Evolutionary conservation across 176 grass and related monocot species (phyloP).

Genomic region (Musa itinerans): DNA sequence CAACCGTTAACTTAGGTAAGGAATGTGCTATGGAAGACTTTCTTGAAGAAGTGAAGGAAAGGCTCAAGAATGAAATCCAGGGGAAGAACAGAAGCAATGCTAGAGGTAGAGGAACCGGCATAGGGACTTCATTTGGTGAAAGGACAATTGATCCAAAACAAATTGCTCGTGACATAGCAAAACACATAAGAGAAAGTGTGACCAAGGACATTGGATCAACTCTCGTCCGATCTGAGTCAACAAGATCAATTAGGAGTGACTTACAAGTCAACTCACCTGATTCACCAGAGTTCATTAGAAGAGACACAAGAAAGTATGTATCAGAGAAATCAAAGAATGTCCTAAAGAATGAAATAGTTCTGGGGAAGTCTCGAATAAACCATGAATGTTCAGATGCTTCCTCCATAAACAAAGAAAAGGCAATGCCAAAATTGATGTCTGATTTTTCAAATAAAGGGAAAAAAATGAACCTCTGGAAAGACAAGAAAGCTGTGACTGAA

Average conservation of each 20-base stretch:
- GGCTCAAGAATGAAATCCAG: slow-evolving; percentile 34
- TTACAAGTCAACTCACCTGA: slow-evolving; percentile 11
- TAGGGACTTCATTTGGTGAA: slow-evolving; percentile 13
- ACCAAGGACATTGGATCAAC: slow-evolving; percentile 32
- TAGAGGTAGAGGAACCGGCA: neutral
- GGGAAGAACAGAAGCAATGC: slow-evolving; percentile 15
- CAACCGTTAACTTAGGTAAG: slow-evolving; percentile 27
- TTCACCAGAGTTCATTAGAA: slow-evolving; percentile 31
- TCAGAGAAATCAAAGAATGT: slow-evolving; percentile 29
- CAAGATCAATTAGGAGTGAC: slow-evolving; percentile 23
- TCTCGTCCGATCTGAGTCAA: slow-evolving; percentile 41
- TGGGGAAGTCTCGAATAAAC: slow-evolving; percentile 8
- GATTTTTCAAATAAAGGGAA: slow-evolving; percentile 26
- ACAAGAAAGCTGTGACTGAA: slow-evolving; percentile 14
- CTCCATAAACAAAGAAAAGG: slow-evolving; percentile 17
- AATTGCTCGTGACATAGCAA: slow-evolving; percentile 39
- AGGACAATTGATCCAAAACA: slow-evolving; percentile 24
- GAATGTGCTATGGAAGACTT: slow-evolving; percentile 43
- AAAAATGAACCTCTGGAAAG: slow-evolving; percentile 16
- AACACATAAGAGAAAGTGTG: slow-evolving; percentile 45
- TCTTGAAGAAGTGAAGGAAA: slow-evolving; percentile 58
- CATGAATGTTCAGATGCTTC: slow-evolving; percentile 11
- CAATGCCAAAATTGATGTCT: slow-evolving; percentile 31
- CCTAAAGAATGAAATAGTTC: slow-evolving; percentile 26
- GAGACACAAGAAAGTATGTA: slow-evolving; percentile 26